Base-by-base conservation (phyloP, 345 rosid species). In the Pugionium dolabratum region DNA sequence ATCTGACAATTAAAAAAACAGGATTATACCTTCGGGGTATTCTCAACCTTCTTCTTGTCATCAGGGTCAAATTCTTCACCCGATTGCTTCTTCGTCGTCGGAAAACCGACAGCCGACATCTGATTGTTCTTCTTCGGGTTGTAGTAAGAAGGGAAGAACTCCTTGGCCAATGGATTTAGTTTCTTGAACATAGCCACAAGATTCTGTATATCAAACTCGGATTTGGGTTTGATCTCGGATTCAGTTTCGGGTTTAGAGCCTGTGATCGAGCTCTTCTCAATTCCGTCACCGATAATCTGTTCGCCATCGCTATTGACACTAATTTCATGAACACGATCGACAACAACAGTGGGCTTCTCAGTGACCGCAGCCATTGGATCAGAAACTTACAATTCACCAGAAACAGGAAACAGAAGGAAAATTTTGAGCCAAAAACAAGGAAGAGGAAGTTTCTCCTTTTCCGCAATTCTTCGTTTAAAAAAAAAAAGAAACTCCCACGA, bases 161-260 rank as follows among this genome's bases (percentile, higher is more conserved):
- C 96, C 69, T 90, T 85, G 1, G 96, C 96, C 75, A 67, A 70
- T 75, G 96, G 96, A 77, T 90, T 90, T 80, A 90, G 75, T 77
- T 85, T 90, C 64, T 91, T 86, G 80, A 90, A 82, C 78, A 86
- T 85, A 2, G 85, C 94, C 63, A 90, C 94, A 67, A 90, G 85
- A 53, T 82, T 84, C 63, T 91, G 35, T 69, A 90, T 82, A 56
- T 60, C 84, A 78, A 85, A 76, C 79, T 87, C 83, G 2, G 87
- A 77, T 70, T 80, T 81, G n/a, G 87, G 67, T 76, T 82, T 80
- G 54, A 75, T 56, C 65, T 80, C 82, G 18, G 85, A 59, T 35
- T 80, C 82, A 26, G 49, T 37, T 70, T 79, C 82, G 34, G 70
- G 35, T 60, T 80, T 81, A 26, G 83, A 71, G 29, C 44, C 78